Evolutionary conservation across 1,284 basidiomycete species (phyloP).

Genomic region (Malassezia pachydermatis): DNA sequence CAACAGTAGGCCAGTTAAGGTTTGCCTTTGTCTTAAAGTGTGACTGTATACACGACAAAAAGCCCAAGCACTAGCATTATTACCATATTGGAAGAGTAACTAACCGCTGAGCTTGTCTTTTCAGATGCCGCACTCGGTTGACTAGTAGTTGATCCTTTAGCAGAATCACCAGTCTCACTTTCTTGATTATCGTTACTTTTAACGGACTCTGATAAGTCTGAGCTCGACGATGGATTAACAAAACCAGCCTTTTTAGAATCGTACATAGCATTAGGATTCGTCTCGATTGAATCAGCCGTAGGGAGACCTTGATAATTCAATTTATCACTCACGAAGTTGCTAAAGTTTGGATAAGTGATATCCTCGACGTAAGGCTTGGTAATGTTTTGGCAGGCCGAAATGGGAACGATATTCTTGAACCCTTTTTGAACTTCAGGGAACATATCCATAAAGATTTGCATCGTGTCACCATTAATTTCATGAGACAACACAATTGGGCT

Average conservation of each 20-base stretch:
- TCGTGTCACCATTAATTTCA: constrained; percentile 41
- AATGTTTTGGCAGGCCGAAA: constrained; percentile 42
- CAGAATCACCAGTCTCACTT: background rate
- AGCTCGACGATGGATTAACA: background rate
- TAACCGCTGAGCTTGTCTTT: background rate
- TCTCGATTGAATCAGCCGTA: constrained; percentile 21
- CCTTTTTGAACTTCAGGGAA: constrained; percentile 32
- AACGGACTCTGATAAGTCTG: no score
- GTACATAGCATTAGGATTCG: background rate
- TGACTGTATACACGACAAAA: no score
- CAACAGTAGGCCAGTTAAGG: no score
- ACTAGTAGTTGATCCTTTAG: background rate
- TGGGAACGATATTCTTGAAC: constrained; percentile 42
- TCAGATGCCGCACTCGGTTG: background rate
- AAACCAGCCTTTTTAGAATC: constrained; percentile 1
- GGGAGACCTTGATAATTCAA: constrained; percentile 32
- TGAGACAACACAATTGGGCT: constrained; percentile 39
- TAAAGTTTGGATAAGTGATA: constrained; percentile 46
- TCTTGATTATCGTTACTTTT: no score
- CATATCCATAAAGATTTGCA: constrained; percentile 32
- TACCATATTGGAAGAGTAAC: no score
- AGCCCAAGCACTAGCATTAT: no score
- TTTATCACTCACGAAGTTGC: constrained; percentile 33
- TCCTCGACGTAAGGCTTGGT: constrained; percentile 50
- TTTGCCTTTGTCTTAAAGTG: no score